Conservation (phyloP, 164 flowering plant species). For the Houttuynia cordata region DNA sequence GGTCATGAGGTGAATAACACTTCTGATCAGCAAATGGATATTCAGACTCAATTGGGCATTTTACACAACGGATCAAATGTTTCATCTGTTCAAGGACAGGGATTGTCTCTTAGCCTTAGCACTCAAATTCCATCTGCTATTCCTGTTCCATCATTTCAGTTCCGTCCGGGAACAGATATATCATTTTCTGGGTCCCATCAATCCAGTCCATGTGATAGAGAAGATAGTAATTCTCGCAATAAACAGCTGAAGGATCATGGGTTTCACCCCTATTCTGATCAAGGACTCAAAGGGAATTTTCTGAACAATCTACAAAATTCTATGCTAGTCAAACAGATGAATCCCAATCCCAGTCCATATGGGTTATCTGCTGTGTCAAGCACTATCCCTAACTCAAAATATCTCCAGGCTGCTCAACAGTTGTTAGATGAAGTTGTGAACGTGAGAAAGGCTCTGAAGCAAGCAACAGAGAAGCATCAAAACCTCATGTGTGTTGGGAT, state of each 20-base stretch:
- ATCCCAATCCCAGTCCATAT: conserved; percentile 16
- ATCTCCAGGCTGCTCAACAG: conserved; percentile 62
- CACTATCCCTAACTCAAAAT: conserved; percentile 41
- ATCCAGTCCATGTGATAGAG: conserved; percentile 27
- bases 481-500: conserved; percentile 11
- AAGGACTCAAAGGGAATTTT: conserved; percentile 20
- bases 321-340: conserved; percentile 15
- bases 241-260: conserved; percentile 6
- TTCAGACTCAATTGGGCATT: conserved; percentile 23
- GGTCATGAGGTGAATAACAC: conserved; percentile 16
- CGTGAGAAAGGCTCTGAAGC: conserved; percentile 47
- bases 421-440: conserved; percentile 80
- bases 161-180: conserved; percentile 26
- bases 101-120: conserved; percentile 65
- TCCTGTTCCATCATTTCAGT: conserved; percentile 29
- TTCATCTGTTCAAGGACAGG: conserved; percentile 23
- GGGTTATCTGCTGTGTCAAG: conserved; percentile 21
- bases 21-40: conserved; percentile 21
- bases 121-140: conserved; percentile 38
- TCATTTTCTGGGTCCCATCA: conserved; percentile 29
- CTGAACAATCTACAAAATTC: conserved; percentile 16
- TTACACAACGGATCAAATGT: conserved; percentile 20
- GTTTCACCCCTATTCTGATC: conserved; percentile 9
- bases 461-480: conserved; percentile 24
- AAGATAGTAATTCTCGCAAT: conserved; percentile 14